Evolutionary conservation across 257 asterid genomes (phyloP), one percentile per base, ranked within the genome.

Genomic region (Catharanthus roseus): DNA sequence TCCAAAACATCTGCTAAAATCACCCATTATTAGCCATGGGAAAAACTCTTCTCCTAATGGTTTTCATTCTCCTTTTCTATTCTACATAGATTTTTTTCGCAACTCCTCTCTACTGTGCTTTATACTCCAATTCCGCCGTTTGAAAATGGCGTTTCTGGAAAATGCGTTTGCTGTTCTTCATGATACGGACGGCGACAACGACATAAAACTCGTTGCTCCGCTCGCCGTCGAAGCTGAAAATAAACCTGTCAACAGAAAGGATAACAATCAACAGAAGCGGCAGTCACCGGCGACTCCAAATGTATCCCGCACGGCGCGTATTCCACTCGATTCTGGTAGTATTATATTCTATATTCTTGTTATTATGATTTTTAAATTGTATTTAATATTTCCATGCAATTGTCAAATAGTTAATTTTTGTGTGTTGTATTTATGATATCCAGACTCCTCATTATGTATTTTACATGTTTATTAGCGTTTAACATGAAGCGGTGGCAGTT

Each of bases 161-260:
- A 74, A 75, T 18, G 16, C 65, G 1, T 75, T 75, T 50, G 70
- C 70, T n/a, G 34, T 68, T 42, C 50, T 75, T 45, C 4, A 70
- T 2, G 38, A 60, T 18, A 15, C 15, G 1, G 78, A 47, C 31
- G 49, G 65, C 29, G 78, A 69, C n/a, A n/a, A n/a, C 1, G 74
- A 60, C 26, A 12, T 13, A 4, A 60, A 72, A 23, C 41, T 29
- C 38, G 10, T 67, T 45, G 3, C 36, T 67, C 56, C n/a, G 39
- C 26, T 67, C 42, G 24, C 42, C 41, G 41, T 1, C 42, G 23
- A 16, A 58, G 7, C 56, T 29, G 71, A 26, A 19, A 26, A 66
- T 55, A 66, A 66, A 2, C 3, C 54, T 3, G 39, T 1, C 24
- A 28, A 45, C 24, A 16, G 6, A 18, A 45, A 44, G 36, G 13